These are phyloP conservation scores for Venturia aucupariae DNA, from an alignment of 2,329 filamentous ascomycete species.

Conservation along the genomic window DNA sequence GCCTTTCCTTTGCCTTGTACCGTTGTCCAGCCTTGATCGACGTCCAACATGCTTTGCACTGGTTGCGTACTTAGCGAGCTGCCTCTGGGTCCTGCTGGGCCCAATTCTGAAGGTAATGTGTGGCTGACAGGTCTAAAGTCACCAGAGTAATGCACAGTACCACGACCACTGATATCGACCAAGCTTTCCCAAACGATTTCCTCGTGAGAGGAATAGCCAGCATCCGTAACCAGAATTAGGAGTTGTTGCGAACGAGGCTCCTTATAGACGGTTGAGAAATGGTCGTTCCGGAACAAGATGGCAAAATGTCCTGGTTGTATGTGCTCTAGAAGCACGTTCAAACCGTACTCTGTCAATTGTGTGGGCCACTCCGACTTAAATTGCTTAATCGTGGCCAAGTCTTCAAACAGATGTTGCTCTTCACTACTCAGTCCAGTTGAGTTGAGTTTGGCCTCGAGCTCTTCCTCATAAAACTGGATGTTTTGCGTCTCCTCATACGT, in stretches of 20 bases:
- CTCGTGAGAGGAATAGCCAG: constrained; percentile 76
- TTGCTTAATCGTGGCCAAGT: constrained; percentile 73
- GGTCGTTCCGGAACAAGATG: constrained; percentile 93
- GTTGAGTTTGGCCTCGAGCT: constrained; percentile 70
- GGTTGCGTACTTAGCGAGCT: constrained; percentile 18
- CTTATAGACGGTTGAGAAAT: constrained; percentile 89
- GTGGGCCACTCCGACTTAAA: constrained; percentile 76
- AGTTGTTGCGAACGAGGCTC: constrained; percentile 70
- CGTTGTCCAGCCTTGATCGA: constrained; percentile 45
- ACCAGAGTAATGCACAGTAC: constrained; percentile 76
- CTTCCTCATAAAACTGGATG: constrained; percentile 78
- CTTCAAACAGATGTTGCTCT: constrained; percentile 72
- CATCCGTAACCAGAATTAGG: constrained; percentile 82
- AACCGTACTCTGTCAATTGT: constrained; percentile 73
- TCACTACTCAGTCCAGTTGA: constrained; percentile 53
- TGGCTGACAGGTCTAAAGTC: constrained; percentile 82
- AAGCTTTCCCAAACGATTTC: constrained; percentile 96
- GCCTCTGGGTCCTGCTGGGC: constrained; percentile 17
- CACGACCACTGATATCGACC: constrained; percentile 75
- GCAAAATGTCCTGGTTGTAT: constrained; percentile 71
- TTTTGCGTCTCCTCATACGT: constrained; percentile 92
- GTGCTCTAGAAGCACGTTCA: constrained; percentile 62
- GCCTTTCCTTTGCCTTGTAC: constrained; percentile 34
- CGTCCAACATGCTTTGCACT: constrained; percentile 23
- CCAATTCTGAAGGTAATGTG: constrained; percentile 23